A percentile compares a stretch with the other conserved stretches of the same genome.
Conservation (phyloP, 2,329 filamentous ascomycete genomes). For the Hypoxylon sp. region DNA sequence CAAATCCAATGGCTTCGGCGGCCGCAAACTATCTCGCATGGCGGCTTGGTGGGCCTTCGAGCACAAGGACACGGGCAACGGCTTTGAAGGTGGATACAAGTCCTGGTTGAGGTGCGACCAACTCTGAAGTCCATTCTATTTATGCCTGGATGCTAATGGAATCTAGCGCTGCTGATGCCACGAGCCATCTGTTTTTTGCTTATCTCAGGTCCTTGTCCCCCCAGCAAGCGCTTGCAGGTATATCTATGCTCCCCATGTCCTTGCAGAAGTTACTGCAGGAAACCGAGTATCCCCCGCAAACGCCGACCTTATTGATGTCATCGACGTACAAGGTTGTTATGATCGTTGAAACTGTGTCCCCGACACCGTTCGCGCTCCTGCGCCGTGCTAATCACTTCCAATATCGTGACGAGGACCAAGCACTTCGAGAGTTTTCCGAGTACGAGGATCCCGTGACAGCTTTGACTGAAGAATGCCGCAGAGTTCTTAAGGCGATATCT, state of each 20-base stretch:
- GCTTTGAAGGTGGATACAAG: conserved; percentile 95
- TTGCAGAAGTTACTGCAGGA: conserved; percentile 91
- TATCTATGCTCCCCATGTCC: conserved; percentile 88
- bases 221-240: conserved; percentile 80
- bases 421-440: conserved; percentile 86
- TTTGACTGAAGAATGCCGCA: conserved; percentile 91
- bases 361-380: conserved; percentile 90
- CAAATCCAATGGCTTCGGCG: conserved; percentile 92
- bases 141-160: conserved; percentile 18
- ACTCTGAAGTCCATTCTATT: conserved; percentile 6
- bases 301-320: conserved; percentile 80
- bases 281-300: conserved; percentile 91
- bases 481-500: conserved; percentile 90
- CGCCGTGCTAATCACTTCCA: conserved; percentile 94
- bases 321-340: conserved; percentile 91
- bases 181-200: conserved; percentile 97
- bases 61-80: conserved; percentile 85
- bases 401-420: conserved; percentile 88
- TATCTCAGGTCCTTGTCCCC: conserved; percentile 92
- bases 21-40: conserved; percentile 92
- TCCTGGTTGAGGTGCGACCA: conserved; percentile 79
- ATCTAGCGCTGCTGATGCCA: conserved; percentile 87
- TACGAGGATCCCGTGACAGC: conserved; percentile 91
- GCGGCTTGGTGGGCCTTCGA: conserved; percentile 99
- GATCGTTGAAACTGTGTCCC: conserved; percentile 95